Conservation (phyloP, 202 grass and related monocot species). For the Dendrocalamus latiflorus region DNA sequence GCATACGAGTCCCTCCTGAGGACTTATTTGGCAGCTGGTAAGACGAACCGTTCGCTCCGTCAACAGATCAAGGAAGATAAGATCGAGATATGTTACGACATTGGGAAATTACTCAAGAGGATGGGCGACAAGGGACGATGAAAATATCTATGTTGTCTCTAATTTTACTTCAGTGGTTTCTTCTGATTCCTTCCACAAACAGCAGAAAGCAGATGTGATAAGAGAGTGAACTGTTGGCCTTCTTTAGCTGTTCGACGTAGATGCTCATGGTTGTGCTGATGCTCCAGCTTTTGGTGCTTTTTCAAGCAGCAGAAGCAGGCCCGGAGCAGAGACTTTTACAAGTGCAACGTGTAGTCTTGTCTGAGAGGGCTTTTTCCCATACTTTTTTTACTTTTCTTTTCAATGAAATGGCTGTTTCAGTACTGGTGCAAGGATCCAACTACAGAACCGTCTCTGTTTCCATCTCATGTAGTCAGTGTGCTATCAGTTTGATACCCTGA, state of each 20-base stretch:
- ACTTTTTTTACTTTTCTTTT: constrained; percentile 21
- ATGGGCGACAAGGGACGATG: constrained; percentile 34
- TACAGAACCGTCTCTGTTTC: constrained; percentile 29
- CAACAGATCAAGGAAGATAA: constrained; percentile 53
- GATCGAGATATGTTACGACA: constrained; percentile 38
- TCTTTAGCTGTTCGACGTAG: constrained; percentile 3
- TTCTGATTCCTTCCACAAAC: not conserved
- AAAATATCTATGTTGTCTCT: constrained; percentile 13
- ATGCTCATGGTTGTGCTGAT: constrained; percentile 11
- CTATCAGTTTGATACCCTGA: constrained; percentile 38
- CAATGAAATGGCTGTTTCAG: constrained; percentile 28
- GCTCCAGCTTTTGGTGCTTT: constrained; percentile 28
- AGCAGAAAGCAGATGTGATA: constrained; percentile 23
- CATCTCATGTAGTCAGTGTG: constrained; percentile 28
- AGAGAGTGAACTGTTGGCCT: not conserved
- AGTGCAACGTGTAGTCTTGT: constrained; percentile 40
- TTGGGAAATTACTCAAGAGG: constrained; percentile 46
- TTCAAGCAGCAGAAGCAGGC: constrained; percentile 17
- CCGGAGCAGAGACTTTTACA: not conserved
- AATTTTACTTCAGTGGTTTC: not conserved
- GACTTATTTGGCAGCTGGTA: constrained; percentile 40
- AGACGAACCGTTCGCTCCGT: constrained; percentile 29
- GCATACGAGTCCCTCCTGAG: constrained; percentile 47
- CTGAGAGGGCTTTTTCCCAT: constrained; percentile 11
- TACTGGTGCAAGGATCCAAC: constrained; percentile 43